Evolutionary conservation across 306 rosid genomes (phyloP).

Genomic region (Alnus rubra): DNA sequence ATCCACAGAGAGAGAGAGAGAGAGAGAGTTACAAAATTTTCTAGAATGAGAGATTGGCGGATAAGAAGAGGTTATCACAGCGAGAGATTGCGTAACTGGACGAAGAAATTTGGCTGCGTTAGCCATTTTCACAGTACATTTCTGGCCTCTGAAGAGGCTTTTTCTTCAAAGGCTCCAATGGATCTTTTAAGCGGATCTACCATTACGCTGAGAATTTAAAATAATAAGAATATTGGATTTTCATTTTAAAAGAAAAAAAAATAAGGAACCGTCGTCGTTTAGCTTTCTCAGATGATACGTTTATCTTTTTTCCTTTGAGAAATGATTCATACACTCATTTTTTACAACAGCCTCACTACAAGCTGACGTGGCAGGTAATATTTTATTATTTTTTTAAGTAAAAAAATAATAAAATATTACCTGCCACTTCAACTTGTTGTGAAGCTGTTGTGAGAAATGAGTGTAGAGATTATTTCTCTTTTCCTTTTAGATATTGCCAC

Average conservation of each 20-base stretch:
- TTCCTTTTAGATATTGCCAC: too few relatives aligned
- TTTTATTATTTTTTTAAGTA: too few relatives aligned
- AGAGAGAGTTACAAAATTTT: slow-evolving; percentile 31
- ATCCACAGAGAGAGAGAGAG: background rate
- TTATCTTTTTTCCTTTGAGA: too few relatives aligned
- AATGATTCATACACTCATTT: too few relatives aligned
- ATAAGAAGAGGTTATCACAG: slow-evolving; percentile 17
- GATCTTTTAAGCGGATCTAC: background rate
- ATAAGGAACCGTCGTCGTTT: background rate
- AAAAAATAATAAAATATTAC: too few relatives aligned
- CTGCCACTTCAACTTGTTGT: too few relatives aligned
- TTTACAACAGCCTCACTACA: too few relatives aligned
- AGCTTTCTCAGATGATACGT: background rate
- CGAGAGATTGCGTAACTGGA: slow-evolving; percentile 32
- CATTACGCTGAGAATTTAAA: too few relatives aligned
- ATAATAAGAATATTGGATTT: too few relatives aligned
- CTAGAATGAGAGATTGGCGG: slow-evolving; percentile 20
- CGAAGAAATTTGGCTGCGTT: slow-evolving; percentile 23
- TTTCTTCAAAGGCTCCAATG: background rate
- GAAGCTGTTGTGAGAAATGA: too few relatives aligned
- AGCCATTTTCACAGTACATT: slow-evolving; percentile 27
- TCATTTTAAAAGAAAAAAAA: background rate
- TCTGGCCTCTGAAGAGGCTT: background rate
- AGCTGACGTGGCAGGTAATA: too few relatives aligned
- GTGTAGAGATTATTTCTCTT: too few relatives aligned